phyloP scores from a whole-genome alignment of 805 yeast species.

The Wickerhamiella hasegawae region DNA sequence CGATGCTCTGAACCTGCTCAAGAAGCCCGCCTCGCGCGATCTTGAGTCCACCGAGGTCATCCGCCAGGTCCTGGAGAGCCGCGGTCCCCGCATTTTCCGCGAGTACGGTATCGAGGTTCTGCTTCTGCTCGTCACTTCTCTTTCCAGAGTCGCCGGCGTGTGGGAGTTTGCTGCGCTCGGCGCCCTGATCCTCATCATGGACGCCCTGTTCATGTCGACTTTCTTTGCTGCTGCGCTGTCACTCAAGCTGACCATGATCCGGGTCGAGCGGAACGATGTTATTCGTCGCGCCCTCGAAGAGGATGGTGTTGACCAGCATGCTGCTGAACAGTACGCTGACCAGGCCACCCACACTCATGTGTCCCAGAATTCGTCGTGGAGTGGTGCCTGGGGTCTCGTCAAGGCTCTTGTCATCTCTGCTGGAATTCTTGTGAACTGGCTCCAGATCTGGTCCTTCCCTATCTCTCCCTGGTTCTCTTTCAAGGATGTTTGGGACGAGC shows the following conservation, averaged over 20 bases:
- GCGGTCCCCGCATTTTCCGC: constrained; percentile 33
- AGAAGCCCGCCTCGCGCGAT: constrained; percentile 13
- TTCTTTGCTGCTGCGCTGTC: constrained; percentile 74
- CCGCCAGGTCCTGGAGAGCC: constrained; percentile 26
- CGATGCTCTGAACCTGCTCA: constrained; percentile 22
- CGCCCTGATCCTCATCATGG: constrained; percentile 53
- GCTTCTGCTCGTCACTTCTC: constrained; percentile 39
- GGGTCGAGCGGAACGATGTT: constrained; percentile 67
- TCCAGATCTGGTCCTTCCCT: constrained; percentile 21
- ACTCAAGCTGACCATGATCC: constrained; percentile 72
- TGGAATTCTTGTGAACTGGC: constrained; percentile 22
- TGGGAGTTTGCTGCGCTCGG: constrained; percentile 67
- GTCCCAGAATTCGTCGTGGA: constrained; percentile 2
- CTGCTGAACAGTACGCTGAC: constrained; percentile 56
- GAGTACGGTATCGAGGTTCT: constrained; percentile 61
- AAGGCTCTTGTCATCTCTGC: constrained; percentile 20
- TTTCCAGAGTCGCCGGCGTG: constrained; percentile 55
- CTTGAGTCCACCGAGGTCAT: constrained; percentile 28
- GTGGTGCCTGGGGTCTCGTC: constrained; percentile 9
- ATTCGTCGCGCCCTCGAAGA: constrained; percentile 75
- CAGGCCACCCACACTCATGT: constrained; percentile 11
- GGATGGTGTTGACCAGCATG: constrained; percentile 66
- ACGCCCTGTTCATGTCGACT: constrained; percentile 57
- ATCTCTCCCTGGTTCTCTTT: constrained; percentile 18
- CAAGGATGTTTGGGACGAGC: constrained; percentile 10